Evolutionary conservation across 768 basidiomycete genomes (phyloP).

Genomic region (Pilatotrama ljubarskyi): DNA sequence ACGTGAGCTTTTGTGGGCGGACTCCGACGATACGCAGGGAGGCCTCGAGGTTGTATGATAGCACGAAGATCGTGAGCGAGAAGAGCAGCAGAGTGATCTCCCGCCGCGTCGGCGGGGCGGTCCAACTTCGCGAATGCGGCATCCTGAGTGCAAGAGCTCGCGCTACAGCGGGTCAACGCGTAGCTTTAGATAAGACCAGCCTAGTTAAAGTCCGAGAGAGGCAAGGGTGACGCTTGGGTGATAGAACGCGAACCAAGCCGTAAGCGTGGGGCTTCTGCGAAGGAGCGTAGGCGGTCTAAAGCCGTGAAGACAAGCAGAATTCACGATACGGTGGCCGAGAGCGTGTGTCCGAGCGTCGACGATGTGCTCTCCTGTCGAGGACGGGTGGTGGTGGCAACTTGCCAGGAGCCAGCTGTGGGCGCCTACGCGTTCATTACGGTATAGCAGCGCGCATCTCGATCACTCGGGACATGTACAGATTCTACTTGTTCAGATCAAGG

Average conservation of each 20-base stretch:
- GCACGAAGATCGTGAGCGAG: constrained; percentile 61
- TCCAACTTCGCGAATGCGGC: constrained; percentile 48
- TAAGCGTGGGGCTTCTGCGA: not conserved
- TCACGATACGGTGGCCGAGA: not conserved
- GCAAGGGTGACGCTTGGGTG: constrained; percentile 7
- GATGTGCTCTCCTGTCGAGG: not conserved
- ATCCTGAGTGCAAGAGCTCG: constrained; percentile 32
- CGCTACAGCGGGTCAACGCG: not conserved
- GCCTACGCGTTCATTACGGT: not conserved
- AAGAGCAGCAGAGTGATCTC: constrained; percentile 72
- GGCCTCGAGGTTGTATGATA: constrained; percentile 74
- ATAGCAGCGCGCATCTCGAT: not conserved
- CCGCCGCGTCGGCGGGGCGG: constrained; percentile 66
- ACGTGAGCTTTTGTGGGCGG: constrained; percentile 26
- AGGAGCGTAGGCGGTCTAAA: not conserved
- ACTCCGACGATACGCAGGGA: constrained; percentile 52
- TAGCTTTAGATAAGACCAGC: not conserved
- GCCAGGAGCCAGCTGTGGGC: constrained; percentile 6
- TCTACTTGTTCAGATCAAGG: not conserved
- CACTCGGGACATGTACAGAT: not conserved
- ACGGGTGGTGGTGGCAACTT: not conserved
- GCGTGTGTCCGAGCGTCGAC: not conserved
- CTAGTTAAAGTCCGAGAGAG: constrained; percentile 1
- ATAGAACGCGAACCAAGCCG: constrained; percentile 9
- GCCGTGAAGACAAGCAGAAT: constrained; percentile 5